Percentiles rank a stretch among this genome's conserved stretches.
Conservation (phyloP, 2,329 filamentous ascomycete species). For the Neofusicoccum sp. region DNA sequence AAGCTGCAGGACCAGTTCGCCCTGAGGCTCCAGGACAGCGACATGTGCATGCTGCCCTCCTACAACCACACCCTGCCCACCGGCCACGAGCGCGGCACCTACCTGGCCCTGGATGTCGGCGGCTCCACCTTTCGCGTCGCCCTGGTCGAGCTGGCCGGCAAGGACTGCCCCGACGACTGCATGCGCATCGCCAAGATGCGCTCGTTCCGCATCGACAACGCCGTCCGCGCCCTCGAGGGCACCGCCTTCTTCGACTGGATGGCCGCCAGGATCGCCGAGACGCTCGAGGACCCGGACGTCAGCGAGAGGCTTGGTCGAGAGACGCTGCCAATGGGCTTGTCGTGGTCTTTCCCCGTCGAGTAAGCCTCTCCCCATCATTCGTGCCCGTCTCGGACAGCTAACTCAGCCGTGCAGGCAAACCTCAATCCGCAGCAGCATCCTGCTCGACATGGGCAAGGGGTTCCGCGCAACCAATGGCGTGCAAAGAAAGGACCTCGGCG, state of each 20-base stretch:
- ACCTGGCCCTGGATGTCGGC: conserved; percentile 65
- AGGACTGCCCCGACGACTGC: conserved; percentile 34
- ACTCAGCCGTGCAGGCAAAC: conserved; percentile 50
- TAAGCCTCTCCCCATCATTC: conserved; percentile 31
- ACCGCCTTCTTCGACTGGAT: conserved; percentile 68
- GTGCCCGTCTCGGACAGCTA: neutral
- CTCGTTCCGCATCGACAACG: conserved; percentile 59
- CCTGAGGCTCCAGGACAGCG: conserved; percentile 57
- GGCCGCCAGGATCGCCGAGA: conserved; percentile 60
- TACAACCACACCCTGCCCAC: conserved; percentile 64
- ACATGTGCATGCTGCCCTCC: conserved; percentile 67
- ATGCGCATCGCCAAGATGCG: conserved; percentile 60
- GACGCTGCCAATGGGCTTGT: conserved; percentile 60
- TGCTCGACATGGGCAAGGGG: conserved; percentile 67
- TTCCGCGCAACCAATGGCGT: conserved; percentile 63
- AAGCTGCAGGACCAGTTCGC: conserved; percentile 55
- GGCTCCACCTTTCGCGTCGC: conserved; percentile 68
- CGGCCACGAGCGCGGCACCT: conserved; percentile 62
- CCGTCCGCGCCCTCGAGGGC: conserved; percentile 57
- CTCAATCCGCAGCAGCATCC: conserved; percentile 58
- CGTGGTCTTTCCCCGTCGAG: conserved; percentile 69
- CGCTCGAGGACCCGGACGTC: conserved; percentile 47
- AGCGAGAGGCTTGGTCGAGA: conserved; percentile 22
- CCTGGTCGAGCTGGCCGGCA: conserved; percentile 58
- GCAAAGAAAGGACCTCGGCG: conserved; percentile 61